These are phyloP conservation scores for Leishmania turanica DNA, from an alignment of 208 protist species.

Conservation along the genomic window DNA sequence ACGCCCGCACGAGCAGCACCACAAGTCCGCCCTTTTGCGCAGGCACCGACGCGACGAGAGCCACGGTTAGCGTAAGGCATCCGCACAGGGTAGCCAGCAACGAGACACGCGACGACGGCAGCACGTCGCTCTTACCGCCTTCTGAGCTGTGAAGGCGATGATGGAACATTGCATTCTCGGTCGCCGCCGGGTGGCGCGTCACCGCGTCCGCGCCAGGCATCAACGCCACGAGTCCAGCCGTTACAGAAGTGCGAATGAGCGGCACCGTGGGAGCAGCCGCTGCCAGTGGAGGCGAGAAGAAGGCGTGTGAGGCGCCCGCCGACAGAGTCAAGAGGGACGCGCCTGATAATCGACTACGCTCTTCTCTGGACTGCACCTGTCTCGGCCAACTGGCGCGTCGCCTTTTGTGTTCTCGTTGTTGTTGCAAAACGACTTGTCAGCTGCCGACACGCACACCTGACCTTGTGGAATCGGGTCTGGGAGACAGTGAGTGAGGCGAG, in stretches of 20 bases:
- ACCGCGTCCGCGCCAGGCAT: background rate
- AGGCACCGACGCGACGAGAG: background rate
- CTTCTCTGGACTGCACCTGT: background rate
- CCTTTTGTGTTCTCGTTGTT: background rate
- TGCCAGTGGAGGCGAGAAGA: background rate
- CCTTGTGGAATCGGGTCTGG: background rate
- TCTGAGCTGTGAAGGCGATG: background rate
- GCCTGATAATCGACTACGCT: background rate
- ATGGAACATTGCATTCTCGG: background rate
- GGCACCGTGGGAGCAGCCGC: background rate
- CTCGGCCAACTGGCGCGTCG: background rate
- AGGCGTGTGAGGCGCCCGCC: background rate
- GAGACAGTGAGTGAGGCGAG: background rate
- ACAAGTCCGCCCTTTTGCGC: background rate
- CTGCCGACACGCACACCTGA: background rate
- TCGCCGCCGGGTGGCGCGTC: background rate
- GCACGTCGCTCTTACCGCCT: background rate
- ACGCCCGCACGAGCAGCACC: background rate
- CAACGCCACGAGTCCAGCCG: background rate
- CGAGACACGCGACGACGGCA: constrained; percentile 1
- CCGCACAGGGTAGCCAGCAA: background rate
- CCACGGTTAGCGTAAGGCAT: background rate
- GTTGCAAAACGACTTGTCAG: background rate
- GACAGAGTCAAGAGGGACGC: background rate
- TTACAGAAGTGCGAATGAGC: background rate